Base-by-base conservation (phyloP, 139 green algal species). In the Chlorella sp. region DNA sequence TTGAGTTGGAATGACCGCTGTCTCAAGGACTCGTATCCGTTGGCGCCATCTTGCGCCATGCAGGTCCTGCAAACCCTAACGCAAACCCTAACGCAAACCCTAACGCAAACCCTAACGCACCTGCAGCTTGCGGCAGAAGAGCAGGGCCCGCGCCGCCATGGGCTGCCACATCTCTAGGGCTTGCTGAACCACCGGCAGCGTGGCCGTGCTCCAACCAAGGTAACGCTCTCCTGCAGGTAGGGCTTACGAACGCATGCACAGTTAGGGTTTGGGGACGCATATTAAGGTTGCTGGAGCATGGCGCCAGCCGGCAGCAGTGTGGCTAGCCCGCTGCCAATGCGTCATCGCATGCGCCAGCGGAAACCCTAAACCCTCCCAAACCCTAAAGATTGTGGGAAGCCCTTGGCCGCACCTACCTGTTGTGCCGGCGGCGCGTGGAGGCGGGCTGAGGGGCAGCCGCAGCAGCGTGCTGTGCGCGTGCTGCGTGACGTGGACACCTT, bases 381-480 rank as follows among this genome's bases (percentile, higher is more conserved):
- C 17, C 42, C 10, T 55, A 24, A 5, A 65, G 5, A 5, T 65
- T 65, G 50, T 34, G 29, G 20, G 49, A 0, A 1, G 59, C 5
- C n/a, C 42, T 17, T 55, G 42, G 10, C 29, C 3, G 60, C 73
- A 35, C 73, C 71, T 14, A 42, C 73, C 49, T n/a, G n/a, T n/a
- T n/a, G n/a, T n/a, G n/a, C n/a, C n/a, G n/a, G n/a, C n/a, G n/a
- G n/a, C n/a, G n/a, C n/a, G n/a, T n/a, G n/a, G n/a, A n/a, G n/a
- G n/a, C n/a, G n/a, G n/a, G n/a, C n/a, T n/a, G n/a, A 93, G 79
- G 6, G 88, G 87, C 73, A 93, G 62, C 27, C 88, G 75, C 62
- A 92, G 67, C 27, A 92, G 72, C 20, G 80, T 85, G 27, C 42
- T 75, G 2, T 30, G 26, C 2, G 83, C 70, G 22, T 59, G 49